These are phyloP conservation scores for Phialemoniopsis sp. DNA, from an alignment of 2,329 filamentous ascomycete genomes.

Conservation along the genomic window DNA sequence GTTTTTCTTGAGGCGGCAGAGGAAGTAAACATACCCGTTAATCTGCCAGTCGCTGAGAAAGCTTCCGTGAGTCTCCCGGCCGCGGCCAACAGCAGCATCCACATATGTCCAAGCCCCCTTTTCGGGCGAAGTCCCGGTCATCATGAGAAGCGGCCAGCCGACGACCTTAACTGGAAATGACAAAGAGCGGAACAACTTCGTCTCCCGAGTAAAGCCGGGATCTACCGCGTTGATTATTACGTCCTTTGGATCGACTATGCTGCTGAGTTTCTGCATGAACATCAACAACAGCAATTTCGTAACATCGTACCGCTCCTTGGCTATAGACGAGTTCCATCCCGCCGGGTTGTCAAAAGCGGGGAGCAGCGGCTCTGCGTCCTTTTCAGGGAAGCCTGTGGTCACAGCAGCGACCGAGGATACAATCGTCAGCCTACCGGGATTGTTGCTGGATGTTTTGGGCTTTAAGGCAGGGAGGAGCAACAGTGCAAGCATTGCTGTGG, in stretches of 20 bases:
- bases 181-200: slow-evolving; percentile 11
- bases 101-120: slow-evolving; percentile 3
- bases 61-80: slow-evolving; percentile 1
- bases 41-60: neutral
- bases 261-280: slow-evolving; percentile 30
- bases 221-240: slow-evolving; percentile 30
- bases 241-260: slow-evolving; percentile 24
- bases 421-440: slow-evolving; percentile 11
- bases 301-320: too few species aligned
- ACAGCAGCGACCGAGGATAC: slow-evolving; percentile 18
- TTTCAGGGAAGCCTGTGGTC: slow-evolving; percentile 9
- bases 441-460: neutral
- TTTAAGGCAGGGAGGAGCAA: slow-evolving; percentile 4
- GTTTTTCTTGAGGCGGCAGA: too few species aligned
- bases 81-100: slow-evolving; percentile 8
- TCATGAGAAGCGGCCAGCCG: neutral
- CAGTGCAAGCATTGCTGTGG: slow-evolving; percentile 1
- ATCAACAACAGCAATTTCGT: slow-evolving; percentile 23
- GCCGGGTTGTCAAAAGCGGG: slow-evolving; percentile 3
- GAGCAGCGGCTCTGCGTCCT: slow-evolving; percentile 1
- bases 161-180: neutral
- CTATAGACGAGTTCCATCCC: slow-evolving; percentile 3
- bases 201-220: slow-evolving; percentile 22
- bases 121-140: neutral
- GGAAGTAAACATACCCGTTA: too few species aligned